A percentile compares a stretch with the other conserved stretches of the same genome.
Conservation (phyloP, 768 basidiomycete genomes). For the Tricholoma hemisulphureum region DNA sequence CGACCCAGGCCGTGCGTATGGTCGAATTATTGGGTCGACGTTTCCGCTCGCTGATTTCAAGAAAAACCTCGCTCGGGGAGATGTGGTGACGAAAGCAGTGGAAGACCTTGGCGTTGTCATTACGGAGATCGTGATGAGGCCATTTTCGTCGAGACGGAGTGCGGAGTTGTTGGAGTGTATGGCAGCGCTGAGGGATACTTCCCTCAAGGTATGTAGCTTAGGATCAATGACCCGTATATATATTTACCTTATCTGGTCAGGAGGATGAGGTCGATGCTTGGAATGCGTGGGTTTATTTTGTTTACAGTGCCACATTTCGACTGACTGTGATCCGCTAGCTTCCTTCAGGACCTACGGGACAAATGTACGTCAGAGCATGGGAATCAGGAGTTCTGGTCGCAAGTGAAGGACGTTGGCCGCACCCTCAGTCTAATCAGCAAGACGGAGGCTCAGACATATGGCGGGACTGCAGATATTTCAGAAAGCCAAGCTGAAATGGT, state of each 20-base stretch:
- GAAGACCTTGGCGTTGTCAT: constrained; percentile 75
- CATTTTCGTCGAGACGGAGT: constrained; percentile 67
- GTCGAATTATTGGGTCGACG: constrained; percentile 73
- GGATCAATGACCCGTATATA: background rate
- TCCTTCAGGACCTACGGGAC: constrained; percentile 56
- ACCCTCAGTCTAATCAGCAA: constrained; percentile 60
- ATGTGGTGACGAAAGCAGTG: constrained; percentile 82
- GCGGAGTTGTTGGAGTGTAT: constrained; percentile 76
- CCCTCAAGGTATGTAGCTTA: constrained; percentile 50
- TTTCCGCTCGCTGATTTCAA: constrained; percentile 77
- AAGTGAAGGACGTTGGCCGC: constrained; percentile 49
- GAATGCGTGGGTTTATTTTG: constrained; percentile 57
- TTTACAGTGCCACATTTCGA: background rate
- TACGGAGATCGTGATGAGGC: constrained; percentile 62
- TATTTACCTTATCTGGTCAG: constrained; percentile 29
- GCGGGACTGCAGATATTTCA: constrained; percentile 55
- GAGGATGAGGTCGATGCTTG: constrained; percentile 84
- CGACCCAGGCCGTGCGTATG: constrained; percentile 57
- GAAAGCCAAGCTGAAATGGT: constrained; percentile 59
- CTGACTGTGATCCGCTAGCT: constrained; percentile 39
- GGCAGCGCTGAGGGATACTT: constrained; percentile 61
- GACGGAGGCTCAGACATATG: constrained; percentile 57
- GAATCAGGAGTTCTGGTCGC: constrained; percentile 67
- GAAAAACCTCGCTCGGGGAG: constrained; percentile 66
- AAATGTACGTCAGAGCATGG: constrained; percentile 55